These are phyloP conservation scores for Halophytophthora polymorphica DNA, from an alignment of 352 stramenopile species.

Conservation along the genomic window DNA sequence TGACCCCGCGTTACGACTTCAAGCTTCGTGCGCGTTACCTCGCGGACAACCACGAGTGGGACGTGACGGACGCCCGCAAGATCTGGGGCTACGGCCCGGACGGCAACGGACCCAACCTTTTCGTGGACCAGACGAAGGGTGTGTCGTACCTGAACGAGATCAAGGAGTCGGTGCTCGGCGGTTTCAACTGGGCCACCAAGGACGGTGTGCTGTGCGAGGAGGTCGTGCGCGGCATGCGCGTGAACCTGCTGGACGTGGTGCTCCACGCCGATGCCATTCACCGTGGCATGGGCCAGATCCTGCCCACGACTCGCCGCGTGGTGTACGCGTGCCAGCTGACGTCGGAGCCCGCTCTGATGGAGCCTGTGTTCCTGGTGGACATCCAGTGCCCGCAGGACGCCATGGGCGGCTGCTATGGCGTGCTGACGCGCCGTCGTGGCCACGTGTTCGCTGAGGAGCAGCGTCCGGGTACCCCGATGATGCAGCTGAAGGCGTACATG, in stretches of 20 bases:
- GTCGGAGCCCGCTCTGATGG: constrained; percentile 93
- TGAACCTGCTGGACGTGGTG: constrained; percentile 99
- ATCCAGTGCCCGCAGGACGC: constrained; percentile 98
- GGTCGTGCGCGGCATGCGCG: constrained; percentile 94
- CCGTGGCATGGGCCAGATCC: constrained; percentile 99
- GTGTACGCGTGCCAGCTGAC: constrained; percentile 97
- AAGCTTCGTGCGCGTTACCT: constrained; percentile 98
- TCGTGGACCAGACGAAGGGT: constrained; percentile 99
- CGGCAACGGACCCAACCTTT: constrained; percentile 97
- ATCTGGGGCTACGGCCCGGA: constrained; percentile 99
- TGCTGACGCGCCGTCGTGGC: constrained; percentile 97
- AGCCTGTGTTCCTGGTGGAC: constrained; percentile 98
- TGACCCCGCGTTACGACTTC: constrained; percentile 89
- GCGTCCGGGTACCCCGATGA: constrained; percentile 96
- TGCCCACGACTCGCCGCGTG: constrained; percentile 98
- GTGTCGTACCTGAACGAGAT: constrained; percentile 99
- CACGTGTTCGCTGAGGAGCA: constrained; percentile 99
- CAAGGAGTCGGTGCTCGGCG: constrained; percentile 98
- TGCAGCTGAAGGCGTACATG: constrained; percentile 99
- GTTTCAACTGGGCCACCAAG: constrained; percentile 99
- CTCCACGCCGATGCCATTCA: constrained; percentile 99
- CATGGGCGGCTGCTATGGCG: constrained; percentile 99
- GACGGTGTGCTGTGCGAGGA: constrained; percentile 98
- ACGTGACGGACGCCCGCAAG: constrained; percentile 98
- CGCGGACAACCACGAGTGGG: constrained; percentile 97